phyloP scores from a whole-genome alignment of 192 early-diverging fungal genomes.

The Piromyces finnis region DNA sequence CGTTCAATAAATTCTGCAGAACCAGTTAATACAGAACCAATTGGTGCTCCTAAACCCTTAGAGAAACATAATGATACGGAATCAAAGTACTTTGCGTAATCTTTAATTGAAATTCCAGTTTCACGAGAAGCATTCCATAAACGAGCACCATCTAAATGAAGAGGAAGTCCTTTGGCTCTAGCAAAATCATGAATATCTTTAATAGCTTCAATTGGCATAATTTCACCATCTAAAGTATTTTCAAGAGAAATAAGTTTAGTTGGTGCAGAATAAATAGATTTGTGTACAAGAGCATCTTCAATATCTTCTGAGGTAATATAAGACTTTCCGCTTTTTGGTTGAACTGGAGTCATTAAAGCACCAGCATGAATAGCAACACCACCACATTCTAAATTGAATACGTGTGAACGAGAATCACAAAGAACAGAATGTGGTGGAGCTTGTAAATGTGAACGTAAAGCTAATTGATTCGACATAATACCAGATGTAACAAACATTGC shows the following conservation, averaged over 20 bases:
- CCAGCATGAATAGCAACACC: constrained; percentile 58
- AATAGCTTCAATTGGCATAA: constrained; percentile 60
- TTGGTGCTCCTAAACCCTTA: constrained; percentile 79
- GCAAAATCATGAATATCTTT: constrained; percentile 39
- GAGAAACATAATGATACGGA: constrained; percentile 75
- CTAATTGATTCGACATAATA: constrained; percentile 65
- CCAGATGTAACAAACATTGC: constrained; percentile 64
- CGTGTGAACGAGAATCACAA: constrained; percentile 56
- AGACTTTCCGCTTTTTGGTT: constrained; percentile 16
- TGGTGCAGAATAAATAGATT: constrained; percentile 58
- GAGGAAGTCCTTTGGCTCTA: constrained; percentile 23
- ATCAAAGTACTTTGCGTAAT: constrained; percentile 61
- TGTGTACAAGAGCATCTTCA: constrained; percentile 30
- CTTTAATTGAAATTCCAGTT: constrained; percentile 33
- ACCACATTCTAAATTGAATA: constrained; percentile 59
- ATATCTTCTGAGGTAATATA: constrained; percentile 52
- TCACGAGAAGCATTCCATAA: constrained; percentile 73
- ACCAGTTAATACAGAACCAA: constrained; percentile 79
- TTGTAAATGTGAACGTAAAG: constrained; percentile 50
- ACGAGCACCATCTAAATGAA: constrained; percentile 81
- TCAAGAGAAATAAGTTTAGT: constrained; percentile 67
- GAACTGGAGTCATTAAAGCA: constrained; percentile 35
- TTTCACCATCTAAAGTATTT: constrained; percentile 69
- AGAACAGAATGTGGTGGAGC: constrained; percentile 65
- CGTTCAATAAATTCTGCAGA: constrained; percentile 41